phyloP scores from a whole-genome alignment of 768 basidiomycete genomes.

The Russula olivacea region DNA sequence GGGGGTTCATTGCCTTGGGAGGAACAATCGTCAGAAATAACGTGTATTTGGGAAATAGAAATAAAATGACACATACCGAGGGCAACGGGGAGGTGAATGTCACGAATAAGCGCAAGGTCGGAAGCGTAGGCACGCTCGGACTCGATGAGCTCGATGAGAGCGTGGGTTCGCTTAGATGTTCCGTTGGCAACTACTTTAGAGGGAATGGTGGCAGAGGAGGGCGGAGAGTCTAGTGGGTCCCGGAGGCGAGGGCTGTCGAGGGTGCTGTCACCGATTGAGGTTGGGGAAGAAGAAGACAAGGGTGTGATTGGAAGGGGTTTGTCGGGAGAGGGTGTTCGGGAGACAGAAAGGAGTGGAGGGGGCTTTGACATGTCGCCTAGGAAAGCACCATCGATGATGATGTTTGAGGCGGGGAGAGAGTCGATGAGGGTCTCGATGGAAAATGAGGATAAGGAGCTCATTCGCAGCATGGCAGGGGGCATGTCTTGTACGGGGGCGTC shows the following conservation, averaged over 20 bases:
- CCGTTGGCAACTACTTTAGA: constrained; percentile 22
- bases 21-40: constrained; percentile 1
- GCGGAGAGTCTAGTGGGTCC: constrained; percentile 17
- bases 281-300: constrained; percentile 23
- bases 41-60: no score
- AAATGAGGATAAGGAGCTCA: constrained; percentile 30
- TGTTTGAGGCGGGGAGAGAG: not conserved
- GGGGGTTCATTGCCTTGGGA: constrained; percentile 38
- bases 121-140: constrained; percentile 78
- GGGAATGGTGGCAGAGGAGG: constrained; percentile 20
- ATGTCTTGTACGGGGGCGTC: constrained; percentile 23
- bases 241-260: constrained; percentile 15
- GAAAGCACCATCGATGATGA: constrained; percentile 24
- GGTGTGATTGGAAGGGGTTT: constrained; percentile 34
- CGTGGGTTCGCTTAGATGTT: constrained; percentile 68
- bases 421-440: constrained; percentile 24
- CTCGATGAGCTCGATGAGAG: constrained; percentile 68
- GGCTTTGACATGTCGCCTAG: constrained; percentile 20
- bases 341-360: constrained; percentile 7
- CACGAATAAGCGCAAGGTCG: constrained; percentile 73
- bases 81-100: constrained; percentile 74
- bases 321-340: constrained; percentile 29
- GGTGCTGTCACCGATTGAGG: constrained; percentile 18
- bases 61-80: constrained; percentile 45
- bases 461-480: constrained; percentile 26